Evolutionary conservation across 176 grass and related monocot genomes (phyloP).

Genomic region (Triticum turgidum): DNA sequence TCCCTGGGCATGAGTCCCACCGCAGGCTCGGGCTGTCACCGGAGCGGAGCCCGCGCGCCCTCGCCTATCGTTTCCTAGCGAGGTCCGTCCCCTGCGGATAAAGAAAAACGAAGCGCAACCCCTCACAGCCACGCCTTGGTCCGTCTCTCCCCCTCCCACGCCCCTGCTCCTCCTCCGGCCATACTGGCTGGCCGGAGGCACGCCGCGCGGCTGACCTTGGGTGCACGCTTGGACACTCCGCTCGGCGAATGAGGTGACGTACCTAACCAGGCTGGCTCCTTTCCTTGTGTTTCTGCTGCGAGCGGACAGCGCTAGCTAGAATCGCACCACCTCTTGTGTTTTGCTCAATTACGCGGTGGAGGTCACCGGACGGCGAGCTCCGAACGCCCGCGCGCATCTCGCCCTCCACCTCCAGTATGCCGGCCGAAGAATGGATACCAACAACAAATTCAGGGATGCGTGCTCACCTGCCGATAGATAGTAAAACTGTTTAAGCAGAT

Average conservation of each 20-base stretch:
- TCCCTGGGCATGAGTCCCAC: too few relatives aligned
- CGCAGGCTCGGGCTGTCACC: not conserved
- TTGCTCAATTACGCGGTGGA: not conserved
- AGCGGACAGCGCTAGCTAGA: not conserved
- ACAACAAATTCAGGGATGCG: not conserved
- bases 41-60: not conserved
- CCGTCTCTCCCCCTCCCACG: not conserved
- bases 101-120: not conserved
- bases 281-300: not conserved
- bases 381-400: not conserved
- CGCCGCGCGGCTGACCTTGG: not conserved
- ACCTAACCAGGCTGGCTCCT: not conserved
- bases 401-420: not conserved
- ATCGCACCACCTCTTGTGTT: not conserved
- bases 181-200: not conserved
- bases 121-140: constrained; percentile 2
- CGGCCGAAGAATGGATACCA: not conserved
- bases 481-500: not conserved
- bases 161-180: not conserved
- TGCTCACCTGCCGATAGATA: not conserved
- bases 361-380: not conserved
- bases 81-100: constrained; percentile 4
- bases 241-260: not conserved
- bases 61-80: not conserved
- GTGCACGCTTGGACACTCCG: not conserved